A percentile compares a stretch with the other conserved stretches of the same genome.
Evolutionary conservation across 108 stramenopile species (phyloP).

Genomic region (Conticribra weissflogii): DNA sequence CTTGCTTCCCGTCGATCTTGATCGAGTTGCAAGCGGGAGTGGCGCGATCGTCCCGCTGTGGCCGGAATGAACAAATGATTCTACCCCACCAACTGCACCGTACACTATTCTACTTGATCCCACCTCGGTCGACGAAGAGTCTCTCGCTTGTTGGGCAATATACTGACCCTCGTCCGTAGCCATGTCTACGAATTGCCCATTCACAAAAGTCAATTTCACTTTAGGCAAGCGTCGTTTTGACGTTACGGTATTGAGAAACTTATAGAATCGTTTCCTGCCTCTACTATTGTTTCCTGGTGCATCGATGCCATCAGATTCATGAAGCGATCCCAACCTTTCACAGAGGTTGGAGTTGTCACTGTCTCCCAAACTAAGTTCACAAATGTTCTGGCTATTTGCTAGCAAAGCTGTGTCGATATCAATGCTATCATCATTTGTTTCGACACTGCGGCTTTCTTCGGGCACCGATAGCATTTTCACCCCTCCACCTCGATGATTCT

Average conservation of each 20-base stretch:
- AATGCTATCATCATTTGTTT: not conserved
- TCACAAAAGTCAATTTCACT: conserved; percentile 33
- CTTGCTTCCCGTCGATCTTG: not conserved
- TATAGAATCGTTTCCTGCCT: not conserved
- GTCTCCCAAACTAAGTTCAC: not conserved
- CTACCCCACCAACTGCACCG: conserved; percentile 16
- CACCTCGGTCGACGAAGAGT: conserved; percentile 6
- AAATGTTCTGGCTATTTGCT: not conserved
- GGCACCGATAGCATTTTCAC: conserved; percentile 26
- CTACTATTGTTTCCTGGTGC: not conserved
- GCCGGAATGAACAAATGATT: conserved; percentile 11
- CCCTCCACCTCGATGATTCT: not conserved
- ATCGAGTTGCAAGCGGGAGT: not conserved
- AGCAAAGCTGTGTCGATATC: not conserved
- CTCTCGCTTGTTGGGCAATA: conserved; percentile 9
- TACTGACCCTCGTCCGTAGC: conserved; percentile 20
- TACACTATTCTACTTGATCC: conserved; percentile 4
- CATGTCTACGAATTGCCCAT: conserved; percentile 45
- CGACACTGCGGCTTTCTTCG: conserved; percentile 13
- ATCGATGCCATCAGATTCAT: not conserved
- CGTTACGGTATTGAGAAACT: not conserved
- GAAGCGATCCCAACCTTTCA: too few species aligned
- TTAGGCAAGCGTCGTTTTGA: conserved; percentile 11
- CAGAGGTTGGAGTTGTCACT: too few species aligned
- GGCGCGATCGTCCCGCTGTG: conserved; percentile 3